phyloP scores from a whole-genome alignment of 2,329 filamentous ascomycete genomes.

The Huntiella savannae region DNA sequence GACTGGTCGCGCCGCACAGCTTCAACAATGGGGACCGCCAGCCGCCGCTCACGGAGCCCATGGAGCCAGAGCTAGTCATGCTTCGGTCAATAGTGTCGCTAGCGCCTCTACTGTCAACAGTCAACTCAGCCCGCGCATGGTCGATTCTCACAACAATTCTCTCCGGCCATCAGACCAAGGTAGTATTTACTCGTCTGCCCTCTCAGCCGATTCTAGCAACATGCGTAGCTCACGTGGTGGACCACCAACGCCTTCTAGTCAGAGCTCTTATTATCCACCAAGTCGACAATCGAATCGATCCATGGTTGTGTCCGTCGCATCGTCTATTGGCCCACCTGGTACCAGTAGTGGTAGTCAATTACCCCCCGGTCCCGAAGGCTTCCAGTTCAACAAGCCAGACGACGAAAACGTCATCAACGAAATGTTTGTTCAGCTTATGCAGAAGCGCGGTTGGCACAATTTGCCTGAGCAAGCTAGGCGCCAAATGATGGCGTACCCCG shows the following conservation, averaged over 20 bases:
- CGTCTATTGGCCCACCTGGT: conserved; percentile 17
- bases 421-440: conserved; percentile 86
- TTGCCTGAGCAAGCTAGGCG: conserved; percentile 82
- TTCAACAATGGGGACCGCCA: conserved; percentile 55
- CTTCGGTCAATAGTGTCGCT: conserved; percentile 24
- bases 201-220: conserved; percentile 11
- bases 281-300: conserved; percentile 37
- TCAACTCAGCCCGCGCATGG: conserved; percentile 27
- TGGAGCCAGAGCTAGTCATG: conserved; percentile 29
- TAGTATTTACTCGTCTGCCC: conserved; percentile 22
- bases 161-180: conserved; percentile 34
- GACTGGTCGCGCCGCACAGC: conserved; percentile 51
- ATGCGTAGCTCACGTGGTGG: conserved; percentile 32
- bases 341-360: conserved; percentile 38
- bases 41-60: conserved; percentile 9
- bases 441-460: conserved; percentile 94
- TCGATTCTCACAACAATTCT: conserved; percentile 29
- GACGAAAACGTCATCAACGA: conserved; percentile 75
- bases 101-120: conserved; percentile 38
- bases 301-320: conserved; percentile 31
- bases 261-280: conserved; percentile 34
- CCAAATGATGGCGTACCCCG: conserved; percentile 90
- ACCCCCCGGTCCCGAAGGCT: conserved; percentile 27
- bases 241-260: conserved; percentile 35
- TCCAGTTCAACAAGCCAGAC: conserved; percentile 50